Evolutionary conservation across 169 alveolate species (phyloP).

Genomic region (Eimeria sp.): DNA sequence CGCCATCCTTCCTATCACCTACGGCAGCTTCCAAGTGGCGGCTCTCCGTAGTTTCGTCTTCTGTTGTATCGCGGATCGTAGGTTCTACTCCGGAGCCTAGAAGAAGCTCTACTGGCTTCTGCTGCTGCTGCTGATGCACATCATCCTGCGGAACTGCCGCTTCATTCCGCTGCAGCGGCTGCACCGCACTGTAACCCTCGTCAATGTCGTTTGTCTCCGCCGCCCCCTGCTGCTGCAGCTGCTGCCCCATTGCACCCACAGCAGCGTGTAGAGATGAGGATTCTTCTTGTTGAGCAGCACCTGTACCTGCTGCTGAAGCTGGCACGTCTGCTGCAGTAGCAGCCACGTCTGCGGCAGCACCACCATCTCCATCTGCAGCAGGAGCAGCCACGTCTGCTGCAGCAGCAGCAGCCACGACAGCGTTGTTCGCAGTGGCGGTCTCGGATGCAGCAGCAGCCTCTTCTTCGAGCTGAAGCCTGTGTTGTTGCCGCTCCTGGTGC

Average conservation of each 20-base stretch:
- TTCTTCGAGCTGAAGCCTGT: conserved; percentile 55
- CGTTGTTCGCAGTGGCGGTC: conserved; percentile 22
- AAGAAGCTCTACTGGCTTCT: conserved; percentile 22
- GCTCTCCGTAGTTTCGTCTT: not conserved
- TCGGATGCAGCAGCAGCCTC: conserved; percentile 30
- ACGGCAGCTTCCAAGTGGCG: conserved; percentile 2
- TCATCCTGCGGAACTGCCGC: conserved; percentile 28
- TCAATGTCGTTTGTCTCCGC: conserved; percentile 5
- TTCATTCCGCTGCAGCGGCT: conserved; percentile 41
- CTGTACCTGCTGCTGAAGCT: conserved; percentile 17
- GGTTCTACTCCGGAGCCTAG: not conserved
- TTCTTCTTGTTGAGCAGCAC: conserved; percentile 27
- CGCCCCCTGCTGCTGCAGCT: conserved; percentile 13
- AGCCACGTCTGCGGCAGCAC: no score
- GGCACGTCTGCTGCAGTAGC: conserved; percentile 48
- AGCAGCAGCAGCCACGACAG: conserved; percentile 12
- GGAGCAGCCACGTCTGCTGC: no score
- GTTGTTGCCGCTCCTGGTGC: conserved; percentile 74
- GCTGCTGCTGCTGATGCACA: conserved; percentile 48
- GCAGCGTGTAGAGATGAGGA: not conserved
- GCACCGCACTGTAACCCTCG: conserved; percentile 43
- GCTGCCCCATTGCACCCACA: not conserved
- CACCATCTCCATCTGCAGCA: no score
- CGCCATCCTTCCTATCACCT: not conserved
- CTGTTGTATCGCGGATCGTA: conserved; percentile 22